Evolutionary conservation across 1,284 basidiomycete genomes (phyloP).

Genomic region (Trichosporon asahii): DNA sequence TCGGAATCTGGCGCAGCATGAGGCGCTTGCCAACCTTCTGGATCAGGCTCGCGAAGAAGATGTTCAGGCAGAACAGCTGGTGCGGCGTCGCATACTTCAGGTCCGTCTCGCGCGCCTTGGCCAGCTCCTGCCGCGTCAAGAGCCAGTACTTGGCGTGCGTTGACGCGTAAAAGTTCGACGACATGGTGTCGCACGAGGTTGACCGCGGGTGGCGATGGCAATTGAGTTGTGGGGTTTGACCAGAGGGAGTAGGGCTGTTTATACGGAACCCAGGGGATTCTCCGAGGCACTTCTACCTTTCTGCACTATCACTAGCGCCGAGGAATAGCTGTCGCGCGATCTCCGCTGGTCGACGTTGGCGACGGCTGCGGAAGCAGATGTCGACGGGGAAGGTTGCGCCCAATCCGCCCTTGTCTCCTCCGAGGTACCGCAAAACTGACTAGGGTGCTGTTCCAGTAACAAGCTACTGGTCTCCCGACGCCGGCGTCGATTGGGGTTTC

Average conservation of each 20-base stretch:
- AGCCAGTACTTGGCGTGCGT: constrained; percentile 63
- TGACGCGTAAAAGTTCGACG: constrained; percentile 47
- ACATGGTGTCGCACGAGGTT: constrained; percentile 28
- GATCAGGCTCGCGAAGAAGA: constrained; percentile 82
- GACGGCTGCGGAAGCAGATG: neutral
- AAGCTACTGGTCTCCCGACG: neutral
- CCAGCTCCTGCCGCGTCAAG: constrained; percentile 70
- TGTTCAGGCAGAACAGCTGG: constrained; percentile 70
- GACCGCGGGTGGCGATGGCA: no score
- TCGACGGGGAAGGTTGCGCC: neutral
- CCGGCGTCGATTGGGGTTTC: neutral
- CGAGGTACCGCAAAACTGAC: neutral
- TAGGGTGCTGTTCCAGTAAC: neutral
- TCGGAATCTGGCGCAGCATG: constrained; percentile 77
- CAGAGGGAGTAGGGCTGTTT: neutral
- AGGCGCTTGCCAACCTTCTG: constrained; percentile 83
- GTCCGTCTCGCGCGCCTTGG: constrained; percentile 70
- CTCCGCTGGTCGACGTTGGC: neutral
- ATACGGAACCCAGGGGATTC: neutral
- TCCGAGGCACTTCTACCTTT: neutral
- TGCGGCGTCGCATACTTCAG: constrained; percentile 71
- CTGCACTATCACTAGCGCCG: neutral
- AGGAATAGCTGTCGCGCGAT: neutral
- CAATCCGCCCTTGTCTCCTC: neutral
- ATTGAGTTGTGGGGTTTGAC: no score